Evolutionary conservation across 2,329 filamentous ascomycete genomes (phyloP).

Genomic region (Aspergillus tamarii): DNA sequence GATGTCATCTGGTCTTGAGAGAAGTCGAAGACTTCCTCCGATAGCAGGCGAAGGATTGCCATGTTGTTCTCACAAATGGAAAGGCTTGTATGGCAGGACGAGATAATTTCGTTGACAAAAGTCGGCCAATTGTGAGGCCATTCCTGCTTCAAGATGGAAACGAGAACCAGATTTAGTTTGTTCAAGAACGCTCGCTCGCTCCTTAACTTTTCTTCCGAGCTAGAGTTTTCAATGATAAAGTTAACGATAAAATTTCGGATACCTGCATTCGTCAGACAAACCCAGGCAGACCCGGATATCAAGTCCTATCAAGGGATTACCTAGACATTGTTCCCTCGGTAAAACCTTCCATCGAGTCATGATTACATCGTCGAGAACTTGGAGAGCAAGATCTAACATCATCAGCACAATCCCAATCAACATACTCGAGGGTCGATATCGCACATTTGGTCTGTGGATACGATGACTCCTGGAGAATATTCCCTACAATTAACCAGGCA

Average conservation of each 20-base stretch:
- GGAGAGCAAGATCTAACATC: constrained; percentile 78
- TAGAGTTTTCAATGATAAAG: constrained; percentile 94
- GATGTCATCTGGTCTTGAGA: constrained; percentile 99
- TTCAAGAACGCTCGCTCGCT: constrained; percentile 88
- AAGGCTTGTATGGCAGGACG: constrained; percentile 90
- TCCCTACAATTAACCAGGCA: constrained; percentile 95
- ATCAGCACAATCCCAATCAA: constrained; percentile 36
- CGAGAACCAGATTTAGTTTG: constrained; percentile 96
- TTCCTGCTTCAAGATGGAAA: constrained; percentile 97
- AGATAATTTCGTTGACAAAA: constrained; percentile 99
- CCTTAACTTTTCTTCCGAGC: constrained; percentile 83
- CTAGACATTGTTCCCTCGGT: constrained; percentile 92
- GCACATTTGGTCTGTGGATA: constrained; percentile 96
- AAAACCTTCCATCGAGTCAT: constrained; percentile 99
- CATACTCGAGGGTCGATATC: constrained; percentile 36
- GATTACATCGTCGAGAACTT: constrained; percentile 97
- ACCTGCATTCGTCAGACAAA: constrained; percentile 56
- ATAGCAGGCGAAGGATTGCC: constrained; percentile 92
- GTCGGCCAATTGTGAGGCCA: constrained; percentile 99
- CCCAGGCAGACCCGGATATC: background rate
- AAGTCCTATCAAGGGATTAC: constrained; percentile 50
- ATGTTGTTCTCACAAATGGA: constrained; percentile 99
- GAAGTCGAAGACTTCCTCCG: constrained; percentile 98
- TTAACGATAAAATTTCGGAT: constrained; percentile 99
- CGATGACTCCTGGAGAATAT: constrained; percentile 89